Evolutionary conservation across 306 rosid genomes (phyloP), one percentile per base, ranked within the genome.

Genomic region (Cucurbita argyrosperma): DNA sequence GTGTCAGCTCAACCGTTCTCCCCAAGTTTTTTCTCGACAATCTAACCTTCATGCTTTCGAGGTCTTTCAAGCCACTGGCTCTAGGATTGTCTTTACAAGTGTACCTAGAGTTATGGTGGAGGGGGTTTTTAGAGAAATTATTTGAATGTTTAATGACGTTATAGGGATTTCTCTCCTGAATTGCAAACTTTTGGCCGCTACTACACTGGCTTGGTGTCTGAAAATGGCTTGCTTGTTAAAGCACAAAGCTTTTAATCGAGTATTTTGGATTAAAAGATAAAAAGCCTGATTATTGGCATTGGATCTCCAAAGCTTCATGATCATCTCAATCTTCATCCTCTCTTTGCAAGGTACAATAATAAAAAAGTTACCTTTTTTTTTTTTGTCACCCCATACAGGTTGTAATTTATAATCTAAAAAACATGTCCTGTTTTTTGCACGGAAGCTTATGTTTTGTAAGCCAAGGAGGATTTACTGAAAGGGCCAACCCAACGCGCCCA

Each of bases 21-120:
- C 98, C 98, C 0, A 92, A 92, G 87, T 92, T 92, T 74, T 92
- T 85, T 71, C 84, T 86, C 50, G 96, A 90, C 76, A 85, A 92
- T 78, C 91, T 92, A 81, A 92, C 68, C 86, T 72, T 15, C 69
- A 81, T 12, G 90, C 82, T 12, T 90, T 74, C 57, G 87, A 92
- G 70, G 84, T 77, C 72, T 72, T 92, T 21, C 87, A 85, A 74
- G 79, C 96, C 40, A 21, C 86, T 8, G 85, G 91, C 4, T 58
- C 75, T 4, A 90, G 50, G 67, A 80, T 87, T 80, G 84, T 92
- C 8, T 80, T 92, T 56, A 87, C 96, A 4, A 83, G 86, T 81
- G 83, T 88, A n/a, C 98, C 96, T 74, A 87, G 82, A 77, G 91
- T 92, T 11, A 82, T 92, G 96, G 93, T 92, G 4, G 90, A 88